Evolutionary conservation across 228 moss, liverwort and hornwort species (phyloP).

Genomic region (Sphagnum magellanicum): DNA sequence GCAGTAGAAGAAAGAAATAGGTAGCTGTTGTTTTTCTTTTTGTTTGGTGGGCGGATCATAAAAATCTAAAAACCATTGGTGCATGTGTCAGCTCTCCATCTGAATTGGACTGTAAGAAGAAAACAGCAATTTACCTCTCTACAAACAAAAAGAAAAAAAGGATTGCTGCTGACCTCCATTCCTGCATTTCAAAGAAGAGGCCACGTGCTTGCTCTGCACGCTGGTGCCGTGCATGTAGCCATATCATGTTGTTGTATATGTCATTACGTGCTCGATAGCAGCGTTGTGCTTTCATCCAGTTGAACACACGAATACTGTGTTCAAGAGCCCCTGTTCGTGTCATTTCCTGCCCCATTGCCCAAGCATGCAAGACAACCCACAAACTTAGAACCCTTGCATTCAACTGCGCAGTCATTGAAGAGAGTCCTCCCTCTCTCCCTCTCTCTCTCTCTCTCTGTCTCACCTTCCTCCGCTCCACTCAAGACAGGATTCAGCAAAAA

Average conservation of each 20-base stretch:
- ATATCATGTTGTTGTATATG: constrained; percentile 89
- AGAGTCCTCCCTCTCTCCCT: background rate
- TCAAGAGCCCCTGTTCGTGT: constrained; percentile 75
- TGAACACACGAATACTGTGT: constrained; percentile 75
- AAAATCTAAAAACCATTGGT: no score
- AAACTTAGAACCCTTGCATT: background rate
- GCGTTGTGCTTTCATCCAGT: constrained; percentile 92
- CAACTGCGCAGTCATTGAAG: background rate
- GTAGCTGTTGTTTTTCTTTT: no score
- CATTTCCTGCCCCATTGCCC: constrained; percentile 45
- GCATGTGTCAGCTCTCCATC: no score
- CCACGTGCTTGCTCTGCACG: constrained; percentile 68
- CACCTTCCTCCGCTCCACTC: no score
- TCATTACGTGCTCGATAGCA: constrained; percentile 87
- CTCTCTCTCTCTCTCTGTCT: background rate
- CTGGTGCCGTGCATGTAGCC: constrained; percentile 88
- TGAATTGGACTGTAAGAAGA: no score
- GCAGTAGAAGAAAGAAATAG: no score
- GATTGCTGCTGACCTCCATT: constrained; percentile 66
- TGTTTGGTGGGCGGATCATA: no score
- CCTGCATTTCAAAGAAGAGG: constrained; percentile 91
- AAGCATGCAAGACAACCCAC: background rate
- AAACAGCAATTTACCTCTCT: no score
- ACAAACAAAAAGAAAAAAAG: background rate
- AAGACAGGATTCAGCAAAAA: no score